These are phyloP conservation scores for Pseudogymnoascus sp. DNA, from an alignment of 2,329 filamentous ascomycete species.

Conservation along the genomic window DNA sequence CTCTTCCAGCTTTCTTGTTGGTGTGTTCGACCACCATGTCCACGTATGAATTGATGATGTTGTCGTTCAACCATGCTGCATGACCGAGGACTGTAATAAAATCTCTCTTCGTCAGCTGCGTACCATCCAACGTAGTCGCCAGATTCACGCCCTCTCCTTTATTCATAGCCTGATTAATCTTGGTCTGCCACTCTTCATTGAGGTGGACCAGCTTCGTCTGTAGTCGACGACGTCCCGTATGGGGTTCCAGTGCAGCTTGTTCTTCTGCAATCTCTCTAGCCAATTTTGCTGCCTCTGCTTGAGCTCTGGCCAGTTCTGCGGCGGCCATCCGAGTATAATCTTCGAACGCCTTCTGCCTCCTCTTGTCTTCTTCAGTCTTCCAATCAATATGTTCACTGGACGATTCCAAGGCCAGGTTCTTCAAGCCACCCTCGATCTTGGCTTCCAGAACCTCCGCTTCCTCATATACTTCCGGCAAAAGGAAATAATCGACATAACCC, in stretches of 20 bases:
- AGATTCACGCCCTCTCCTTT: background rate
- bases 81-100: background rate
- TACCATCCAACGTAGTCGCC: background rate
- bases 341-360: background rate
- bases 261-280: background rate
- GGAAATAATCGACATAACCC: background rate
- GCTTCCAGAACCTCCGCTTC: background rate
- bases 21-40: constrained; percentile 50
- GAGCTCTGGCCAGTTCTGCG: background rate
- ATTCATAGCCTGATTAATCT: background rate
- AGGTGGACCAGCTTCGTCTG: constrained; percentile 1
- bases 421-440: background rate
- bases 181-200: background rate
- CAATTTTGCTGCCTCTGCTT: background rate
- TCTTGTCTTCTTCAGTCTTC: background rate
- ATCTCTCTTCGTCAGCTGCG: background rate
- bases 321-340: background rate
- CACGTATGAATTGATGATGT: constrained; percentile 62
- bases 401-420: background rate
- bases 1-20: constrained; percentile 48
- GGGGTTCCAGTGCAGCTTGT: background rate
- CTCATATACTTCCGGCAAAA: background rate
- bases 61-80: constrained; percentile 59
- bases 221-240: constrained; percentile 4
- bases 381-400: background rate